These are phyloP conservation scores for Ogataea ramenticola DNA, from an alignment of 805 yeast species.

Conservation along the genomic window DNA sequence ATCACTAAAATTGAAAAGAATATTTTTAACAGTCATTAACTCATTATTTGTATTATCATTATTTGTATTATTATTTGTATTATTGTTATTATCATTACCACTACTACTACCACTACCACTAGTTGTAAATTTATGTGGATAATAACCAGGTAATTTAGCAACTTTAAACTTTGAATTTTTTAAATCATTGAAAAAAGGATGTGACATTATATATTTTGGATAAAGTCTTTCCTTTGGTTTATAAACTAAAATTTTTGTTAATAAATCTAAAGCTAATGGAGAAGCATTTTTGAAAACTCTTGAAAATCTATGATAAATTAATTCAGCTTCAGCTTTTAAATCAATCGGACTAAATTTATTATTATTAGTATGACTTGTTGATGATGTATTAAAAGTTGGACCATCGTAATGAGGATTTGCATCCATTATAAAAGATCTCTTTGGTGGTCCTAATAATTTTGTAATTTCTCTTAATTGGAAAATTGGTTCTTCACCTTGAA, in stretches of 20 bases:
- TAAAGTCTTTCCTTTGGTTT: slow-evolving; percentile 80
- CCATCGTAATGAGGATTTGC: slow-evolving; percentile 74
- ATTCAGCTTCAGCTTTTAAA: neutral
- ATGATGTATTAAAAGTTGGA: slow-evolving; percentile 64
- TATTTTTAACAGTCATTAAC: slow-evolving; percentile 31
- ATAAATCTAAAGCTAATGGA: slow-evolving; percentile 77
- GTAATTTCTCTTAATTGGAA: slow-evolving; percentile 87
- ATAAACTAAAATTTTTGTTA: slow-evolving; percentile 77
- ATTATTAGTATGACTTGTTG: slow-evolving; percentile 12
- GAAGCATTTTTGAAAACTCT: slow-evolving; percentile 73
- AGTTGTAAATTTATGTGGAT: neutral
- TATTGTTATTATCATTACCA: neutral
- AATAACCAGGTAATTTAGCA: neutral
- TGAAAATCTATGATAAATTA: slow-evolving; percentile 30
- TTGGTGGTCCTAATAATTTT: slow-evolving; percentile 86
- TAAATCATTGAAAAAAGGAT: slow-evolving; percentile 83
- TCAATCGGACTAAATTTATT: slow-evolving; percentile 1
- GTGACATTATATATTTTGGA: slow-evolving; percentile 78
- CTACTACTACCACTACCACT: too few relatives aligned
- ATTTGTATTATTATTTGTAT: too few relatives aligned
- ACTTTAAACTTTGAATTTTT: slow-evolving; percentile 43
- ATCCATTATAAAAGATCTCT: slow-evolving; percentile 58
- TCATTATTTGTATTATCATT: slow-evolving; percentile 5
- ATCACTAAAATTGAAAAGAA: slow-evolving; percentile 62
- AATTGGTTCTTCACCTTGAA: slow-evolving; percentile 87